These are phyloP conservation scores for Trichoderma semiorbis DNA, from an alignment of 2,329 filamentous ascomycete species.

Conservation along the genomic window DNA sequence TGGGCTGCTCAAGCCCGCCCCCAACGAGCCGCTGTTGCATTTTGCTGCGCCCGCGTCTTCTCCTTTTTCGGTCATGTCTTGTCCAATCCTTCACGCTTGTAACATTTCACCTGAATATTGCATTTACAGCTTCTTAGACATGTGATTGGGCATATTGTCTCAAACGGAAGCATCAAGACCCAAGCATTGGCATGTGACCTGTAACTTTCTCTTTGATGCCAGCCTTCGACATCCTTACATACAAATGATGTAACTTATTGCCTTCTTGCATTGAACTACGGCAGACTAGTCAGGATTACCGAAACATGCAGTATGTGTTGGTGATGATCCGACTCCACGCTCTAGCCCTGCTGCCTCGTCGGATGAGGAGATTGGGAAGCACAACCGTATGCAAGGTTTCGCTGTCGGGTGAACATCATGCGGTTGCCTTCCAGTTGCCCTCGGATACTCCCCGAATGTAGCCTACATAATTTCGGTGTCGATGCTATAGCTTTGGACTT, in stretches of 20 bases:
- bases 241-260: neutral
- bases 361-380: too few relatives aligned
- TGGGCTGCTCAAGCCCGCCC: too few relatives aligned
- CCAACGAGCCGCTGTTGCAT: too few relatives aligned
- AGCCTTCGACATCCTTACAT: neutral
- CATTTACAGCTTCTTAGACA: neutral
- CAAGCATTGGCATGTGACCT: neutral
- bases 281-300: neutral
- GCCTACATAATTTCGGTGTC: neutral
- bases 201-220: neutral
- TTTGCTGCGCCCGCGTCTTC: too few relatives aligned
- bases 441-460: neutral
- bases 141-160: neutral
- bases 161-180: neutral
- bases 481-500: neutral
- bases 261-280: neutral
- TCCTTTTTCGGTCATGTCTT: too few relatives aligned
- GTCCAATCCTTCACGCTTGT: too few relatives aligned
- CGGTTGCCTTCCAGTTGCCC: neutral
- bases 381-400: too few relatives aligned
- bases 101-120: too few relatives aligned
- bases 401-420: neutral
- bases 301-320: neutral
- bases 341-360: neutral
- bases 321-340: neutral